A percentile compares a stretch with the other conserved stretches of the same genome.
Evolutionary conservation across 139 green algal genomes (phyloP).

Genomic region (Chlorella sp.): DNA sequence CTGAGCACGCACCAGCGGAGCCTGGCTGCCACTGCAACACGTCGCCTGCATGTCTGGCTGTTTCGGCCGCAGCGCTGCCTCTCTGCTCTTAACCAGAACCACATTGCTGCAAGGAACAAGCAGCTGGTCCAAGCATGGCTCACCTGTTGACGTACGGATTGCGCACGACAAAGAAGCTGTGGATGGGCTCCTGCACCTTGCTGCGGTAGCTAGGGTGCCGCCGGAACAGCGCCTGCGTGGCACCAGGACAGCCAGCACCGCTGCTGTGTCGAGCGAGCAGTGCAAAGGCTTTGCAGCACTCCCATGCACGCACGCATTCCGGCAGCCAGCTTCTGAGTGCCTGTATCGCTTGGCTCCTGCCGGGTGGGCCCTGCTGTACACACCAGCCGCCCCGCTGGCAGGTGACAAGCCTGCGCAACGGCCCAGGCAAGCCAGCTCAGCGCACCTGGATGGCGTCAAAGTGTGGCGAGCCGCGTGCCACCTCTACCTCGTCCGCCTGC

Average conservation of each 20-base stretch:
- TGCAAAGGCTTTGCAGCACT: background rate
- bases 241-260: background rate
- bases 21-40: too few species aligned
- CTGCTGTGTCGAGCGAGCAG: background rate
- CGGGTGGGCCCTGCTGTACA: too few species aligned
- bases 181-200: background rate
- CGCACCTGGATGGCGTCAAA: conserved; percentile 5
- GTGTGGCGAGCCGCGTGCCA: background rate
- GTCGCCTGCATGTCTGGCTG: too few species aligned
- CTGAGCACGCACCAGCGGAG: too few species aligned
- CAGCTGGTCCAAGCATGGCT: background rate
- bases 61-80: too few species aligned
- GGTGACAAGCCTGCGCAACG: too few species aligned
- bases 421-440: too few species aligned
- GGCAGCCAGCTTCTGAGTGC: too few species aligned
- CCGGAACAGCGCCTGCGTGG: background rate
- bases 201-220: background rate
- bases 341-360: too few species aligned
- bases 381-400: too few species aligned
- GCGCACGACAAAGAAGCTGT: background rate
- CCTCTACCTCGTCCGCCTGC: background rate
- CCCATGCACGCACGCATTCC: background rate
- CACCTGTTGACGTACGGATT: background rate
- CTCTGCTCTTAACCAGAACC: too few species aligned
- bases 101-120: too few species aligned